Evolutionary conservation across 2,329 filamentous ascomycete genomes (phyloP).

Genomic region (Fusarium sp.): DNA sequence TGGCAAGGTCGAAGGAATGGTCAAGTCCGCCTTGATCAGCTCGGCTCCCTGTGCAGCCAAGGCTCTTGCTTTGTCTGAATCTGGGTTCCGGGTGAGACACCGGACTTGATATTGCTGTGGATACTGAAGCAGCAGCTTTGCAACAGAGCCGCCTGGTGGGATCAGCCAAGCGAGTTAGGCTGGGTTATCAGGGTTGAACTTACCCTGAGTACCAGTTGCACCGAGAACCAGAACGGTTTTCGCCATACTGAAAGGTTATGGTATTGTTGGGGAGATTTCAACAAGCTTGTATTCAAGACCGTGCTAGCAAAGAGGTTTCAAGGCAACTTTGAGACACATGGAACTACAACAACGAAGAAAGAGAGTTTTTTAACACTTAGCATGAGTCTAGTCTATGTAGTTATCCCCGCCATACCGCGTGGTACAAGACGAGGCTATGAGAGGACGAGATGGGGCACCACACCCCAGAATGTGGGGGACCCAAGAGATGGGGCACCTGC

Average conservation of each 20-base stretch:
- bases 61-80: conserved; percentile 22
- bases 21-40: conserved; percentile 23
- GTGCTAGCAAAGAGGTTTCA: background rate
- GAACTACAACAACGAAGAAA: background rate
- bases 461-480: conserved; percentile 11
- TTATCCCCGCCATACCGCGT: background rate
- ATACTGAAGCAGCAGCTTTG: conserved; percentile 22
- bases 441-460: background rate
- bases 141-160: conserved; percentile 16
- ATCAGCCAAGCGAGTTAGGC: background rate
- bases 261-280: background rate
- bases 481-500: background rate
- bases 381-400: background rate
- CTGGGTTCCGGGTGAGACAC: conserved; percentile 22
- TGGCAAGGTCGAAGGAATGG: conserved; percentile 22
- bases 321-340: background rate
- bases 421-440: background rate
- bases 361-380: background rate
- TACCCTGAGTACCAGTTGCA: conserved; percentile 28
- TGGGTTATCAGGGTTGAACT: background rate
- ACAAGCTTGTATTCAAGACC: background rate
- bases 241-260: background rate
- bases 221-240: conserved; percentile 26
- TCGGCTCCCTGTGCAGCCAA: conserved; percentile 15
- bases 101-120: conserved; percentile 19